Base-by-base conservation (phyloP, 2,329 filamentous ascomycete species). In the Leptographium wingfieldii region DNA sequence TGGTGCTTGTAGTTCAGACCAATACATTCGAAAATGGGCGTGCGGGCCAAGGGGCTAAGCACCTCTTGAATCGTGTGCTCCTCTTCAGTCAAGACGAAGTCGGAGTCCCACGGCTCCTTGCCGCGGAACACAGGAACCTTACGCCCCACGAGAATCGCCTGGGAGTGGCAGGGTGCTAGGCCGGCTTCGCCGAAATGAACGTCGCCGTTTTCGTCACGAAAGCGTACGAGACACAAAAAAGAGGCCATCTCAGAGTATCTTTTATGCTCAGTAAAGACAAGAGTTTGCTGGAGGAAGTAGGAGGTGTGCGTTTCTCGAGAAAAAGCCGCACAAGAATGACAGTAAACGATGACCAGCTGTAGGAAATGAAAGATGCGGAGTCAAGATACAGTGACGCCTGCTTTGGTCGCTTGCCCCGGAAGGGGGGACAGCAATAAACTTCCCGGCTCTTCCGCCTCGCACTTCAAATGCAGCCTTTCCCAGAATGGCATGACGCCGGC, bases 21-120 rank as follows among this genome's bases (percentile, higher is more conserved):
- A 31, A 67, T 59, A 55, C 66, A 66, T 25, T 56, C 25, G 46
- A 66, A 59, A 19, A 64, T 56, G 16, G 63, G 64, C 12, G 80
- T 74, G 58, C 66, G 68, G 0, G 73, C 73, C 55, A 81, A 65
- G 1, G 79, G 79, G 0, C 76, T 75, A 0, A 82, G 71, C 2
- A 81, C 67, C 61, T 71, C 55, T 5, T 19, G 11, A 49, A 59
- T 59, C n/a, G 58, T 59, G 27, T 55, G 58, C n/a, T 51, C 27
- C 40, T 59, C 58, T 14, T 48, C 14, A 1, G 58, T 59, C 52
- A 59, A 22, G 1, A 14, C 43, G 29, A 59, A 55, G 22, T 51
- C 58, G 11, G 22, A 5, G 16, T 56, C 55, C 58, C 58, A 59
- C 29, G 31, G 58, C 40, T 59, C 52, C 3, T 16, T 40, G n/a